A percentile compares a stretch with the other conserved stretches of the same genome.
phyloP scores from a whole-genome alignment of 208 protist genomes.

The Trichomonas tenax region DNA sequence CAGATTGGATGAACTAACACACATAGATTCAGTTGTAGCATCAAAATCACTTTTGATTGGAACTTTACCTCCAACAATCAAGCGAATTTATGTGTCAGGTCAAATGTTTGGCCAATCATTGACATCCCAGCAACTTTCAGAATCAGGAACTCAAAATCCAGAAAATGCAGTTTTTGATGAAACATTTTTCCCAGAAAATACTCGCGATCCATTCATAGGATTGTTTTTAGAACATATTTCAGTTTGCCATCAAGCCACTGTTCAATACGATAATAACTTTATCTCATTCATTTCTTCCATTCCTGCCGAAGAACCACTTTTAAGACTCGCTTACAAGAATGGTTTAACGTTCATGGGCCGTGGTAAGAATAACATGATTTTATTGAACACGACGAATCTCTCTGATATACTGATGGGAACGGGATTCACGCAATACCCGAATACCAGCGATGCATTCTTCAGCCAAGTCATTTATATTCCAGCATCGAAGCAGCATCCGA shows the following conservation, averaged over 20 bases:
- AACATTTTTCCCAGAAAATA: not conserved
- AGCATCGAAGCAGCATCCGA: not conserved
- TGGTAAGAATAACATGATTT: not conserved
- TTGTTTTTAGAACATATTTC: not conserved
- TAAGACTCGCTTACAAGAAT: not conserved
- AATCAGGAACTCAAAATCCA: not conserved
- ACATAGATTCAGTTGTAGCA: not conserved
- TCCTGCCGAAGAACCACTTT: not conserved
- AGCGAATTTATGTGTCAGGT: not conserved
- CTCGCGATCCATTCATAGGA: too few species aligned
- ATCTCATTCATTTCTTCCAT: not conserved
- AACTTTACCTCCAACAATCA: not conserved
- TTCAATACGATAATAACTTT: not conserved
- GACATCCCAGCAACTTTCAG: not conserved
- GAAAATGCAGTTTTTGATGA: not conserved
- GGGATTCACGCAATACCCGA: too few species aligned
- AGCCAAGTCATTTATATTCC: not conserved
- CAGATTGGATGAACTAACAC: not conserved
- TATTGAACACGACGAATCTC: not conserved
- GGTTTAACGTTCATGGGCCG: not conserved
- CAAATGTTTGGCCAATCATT: not conserved
- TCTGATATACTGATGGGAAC: not conserved
- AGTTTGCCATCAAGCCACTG: not conserved
- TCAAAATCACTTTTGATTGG: not conserved
- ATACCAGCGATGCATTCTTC: too few species aligned